Percentiles rank a stretch among this genome's conserved stretches.
Conservation (phyloP, 805 yeast genomes). For the Ogataea chonburiensis region DNA sequence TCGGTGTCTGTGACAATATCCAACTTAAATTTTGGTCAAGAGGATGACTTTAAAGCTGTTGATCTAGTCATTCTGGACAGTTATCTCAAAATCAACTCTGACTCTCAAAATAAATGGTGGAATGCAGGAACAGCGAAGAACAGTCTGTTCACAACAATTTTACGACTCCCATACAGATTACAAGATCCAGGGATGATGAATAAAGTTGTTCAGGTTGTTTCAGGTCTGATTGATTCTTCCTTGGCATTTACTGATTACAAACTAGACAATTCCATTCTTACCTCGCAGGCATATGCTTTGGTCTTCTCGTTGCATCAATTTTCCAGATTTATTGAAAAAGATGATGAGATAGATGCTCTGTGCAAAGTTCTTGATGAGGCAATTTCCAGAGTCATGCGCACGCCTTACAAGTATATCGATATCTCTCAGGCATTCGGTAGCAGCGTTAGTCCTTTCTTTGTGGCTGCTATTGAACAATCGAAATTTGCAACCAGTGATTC, state of each 20-base stretch:
- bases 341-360: slow-evolving; percentile 34
- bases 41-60: slow-evolving; percentile 41
- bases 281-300: slow-evolving; percentile 56
- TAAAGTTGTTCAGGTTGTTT: slow-evolving; percentile 51
- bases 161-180: slow-evolving; percentile 45
- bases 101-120: slow-evolving; percentile 72
- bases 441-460: slow-evolving; percentile 54
- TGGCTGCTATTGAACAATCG: slow-evolving; percentile 69
- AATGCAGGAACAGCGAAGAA: slow-evolving; percentile 45
- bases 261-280: slow-evolving; percentile 34
- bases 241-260: slow-evolving; percentile 48
- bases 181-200: slow-evolving; percentile 22
- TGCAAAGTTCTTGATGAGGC: slow-evolving; percentile 76
- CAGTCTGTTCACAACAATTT: slow-evolving; percentile 66
- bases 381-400: slow-evolving; percentile 61
- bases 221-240: slow-evolving; percentile 48
- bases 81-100: slow-evolving; percentile 60
- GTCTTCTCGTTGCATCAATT: slow-evolving; percentile 44
- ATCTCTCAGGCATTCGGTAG: slow-evolving; percentile 31
- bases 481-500: slow-evolving; percentile 41
- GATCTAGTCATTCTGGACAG: slow-evolving; percentile 60
- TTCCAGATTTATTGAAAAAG: slow-evolving; percentile 13
- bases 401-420: slow-evolving; percentile 88
- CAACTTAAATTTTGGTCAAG: slow-evolving; percentile 28
- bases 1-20: slow-evolving; percentile 22